phyloP scores from a whole-genome alignment of 257 asterid genomes.

The Plectranthus barbatus region DNA sequence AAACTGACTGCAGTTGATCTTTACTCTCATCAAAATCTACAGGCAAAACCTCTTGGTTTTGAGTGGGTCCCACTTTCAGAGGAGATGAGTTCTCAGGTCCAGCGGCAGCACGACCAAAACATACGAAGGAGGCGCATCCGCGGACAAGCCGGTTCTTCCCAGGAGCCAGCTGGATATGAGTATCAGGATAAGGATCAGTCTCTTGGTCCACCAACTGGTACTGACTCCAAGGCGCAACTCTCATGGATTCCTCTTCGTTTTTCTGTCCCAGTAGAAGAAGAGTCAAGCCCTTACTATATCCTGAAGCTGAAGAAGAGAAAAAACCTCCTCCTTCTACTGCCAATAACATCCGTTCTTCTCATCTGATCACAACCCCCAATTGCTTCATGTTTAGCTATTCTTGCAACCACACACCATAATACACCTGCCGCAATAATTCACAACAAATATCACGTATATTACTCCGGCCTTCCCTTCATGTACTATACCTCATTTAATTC shows the following conservation, averaged over 20 bases:
- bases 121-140: slow-evolving; percentile 75
- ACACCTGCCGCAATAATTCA: slow-evolving; percentile 21
- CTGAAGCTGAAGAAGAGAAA: slow-evolving; percentile 96
- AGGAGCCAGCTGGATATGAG: slow-evolving; percentile 94
- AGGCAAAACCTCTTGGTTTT: slow-evolving; percentile 45
- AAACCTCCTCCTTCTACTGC: slow-evolving; percentile 99
- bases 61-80: slow-evolving; percentile 66
- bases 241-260: slow-evolving; percentile 86
- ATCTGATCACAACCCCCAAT: slow-evolving; percentile 42
- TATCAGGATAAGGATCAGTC: slow-evolving; percentile 63
- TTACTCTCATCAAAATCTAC: slow-evolving; percentile 34
- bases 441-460: not conserved
- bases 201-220: slow-evolving; percentile 98
- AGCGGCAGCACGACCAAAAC: slow-evolving; percentile 75
- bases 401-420: not conserved
- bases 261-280: slow-evolving; percentile 83
- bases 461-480: not conserved
- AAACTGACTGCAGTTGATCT: slow-evolving; percentile 25
- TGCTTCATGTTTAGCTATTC: slow-evolving; percentile 13
- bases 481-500: not conserved
- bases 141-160: slow-evolving; percentile 55
- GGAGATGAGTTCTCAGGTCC: slow-evolving; percentile 61
- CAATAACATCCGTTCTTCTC: slow-evolving; percentile 90
- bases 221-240: slow-evolving; percentile 96
- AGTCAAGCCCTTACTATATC: slow-evolving; percentile 92